Evolutionary conservation across 1,284 basidiomycete species (phyloP), one percentile per base, ranked within the genome.

Genomic region (Rugosomyces carneus): DNA sequence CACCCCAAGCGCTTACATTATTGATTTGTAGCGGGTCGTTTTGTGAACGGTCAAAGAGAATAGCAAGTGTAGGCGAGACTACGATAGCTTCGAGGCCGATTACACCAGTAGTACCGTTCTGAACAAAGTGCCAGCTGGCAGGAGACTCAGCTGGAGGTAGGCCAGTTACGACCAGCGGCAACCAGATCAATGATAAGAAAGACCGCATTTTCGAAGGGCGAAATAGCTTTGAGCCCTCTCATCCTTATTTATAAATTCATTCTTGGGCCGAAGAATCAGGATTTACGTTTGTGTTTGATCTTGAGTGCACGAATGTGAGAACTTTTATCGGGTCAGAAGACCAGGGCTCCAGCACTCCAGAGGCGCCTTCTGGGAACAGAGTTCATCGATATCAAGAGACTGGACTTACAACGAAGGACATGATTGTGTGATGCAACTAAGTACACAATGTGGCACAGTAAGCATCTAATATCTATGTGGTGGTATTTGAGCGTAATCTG

Each of bases 1-100:
- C 63, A 15, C 66, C 72, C 71, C 72, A 74, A 0, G 72, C 72
- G 0, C 68, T 57, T 44, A 69, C 66, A n/a, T 60, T 60, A 40
- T 71, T 63, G 53, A 70, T 64, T 40, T 63, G 57, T 0, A 76
- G 62, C 3, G 70, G 67, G 46, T 75, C 70, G 51, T 72, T 63
- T 37, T 65, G 63, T 1, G 69, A 68, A 51, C 70, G 64, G 57
- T 75, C 71, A 44, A 75, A 67, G 55, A 74, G 65, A 20, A 74
- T 51, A 8, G 67, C 68, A 5, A 72, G 62, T 0, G 64, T 70
- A 21, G 67, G 68, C n/a, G 68, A 71, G 15, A 76, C 68, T 21
- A 76, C 65, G 26, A 70, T 68, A 3, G 69, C 54, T 58, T 77
- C 72, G 45, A 75, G 65, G 1, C 70, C 74, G 10, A 68, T 57